Evolutionary conservation across 805 yeast genomes (phyloP), one percentile per base, ranked within the genome.

Genomic region (Myxozyma kluyveri): DNA sequence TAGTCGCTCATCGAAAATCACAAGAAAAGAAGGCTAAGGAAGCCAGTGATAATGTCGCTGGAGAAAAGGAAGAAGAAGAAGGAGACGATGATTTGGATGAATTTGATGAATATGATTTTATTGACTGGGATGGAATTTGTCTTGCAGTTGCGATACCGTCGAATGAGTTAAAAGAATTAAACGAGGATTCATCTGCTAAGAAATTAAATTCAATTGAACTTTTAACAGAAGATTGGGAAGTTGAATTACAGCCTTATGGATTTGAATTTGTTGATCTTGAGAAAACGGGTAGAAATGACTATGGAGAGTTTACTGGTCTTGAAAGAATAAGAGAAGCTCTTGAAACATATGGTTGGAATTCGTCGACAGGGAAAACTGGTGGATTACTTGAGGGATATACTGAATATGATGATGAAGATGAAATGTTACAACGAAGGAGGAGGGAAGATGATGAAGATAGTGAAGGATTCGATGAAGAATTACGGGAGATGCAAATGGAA

Each of bases 311-410:
- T 18, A 39, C 17, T 5, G 70, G 70, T 3, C 42, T 58, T 10
- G 64, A 60, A 26, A 49, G 70, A 19, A 50, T 63, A n/a, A 57
- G 48, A 35, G 67, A 67, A 45, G 67, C 63, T 1, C 43, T 65
- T 22, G 69, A 67, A 42, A 54, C 61, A 24, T 46, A 35, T 44
- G 27, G 45, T 9, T 57, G 61, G 61, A 12, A 4, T 4, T 9
- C 35, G 4, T 36, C 39, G 7, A 14, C 18, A n/a, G 31, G 21
- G 12, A 41, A 42, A 22, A 26, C 32, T 2, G n/a, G 24, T 22
- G 21, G 23, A 27, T 6, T 27, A 26, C 14, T 29, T 9, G 9
- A 6, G 12, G 31, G n/a, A 10, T 4, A 22, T 7, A 19, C n/a
- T 27, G 27, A 5, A n/a, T 31, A 24, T 40, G 38, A 36, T 33